Evolutionary conservation across 176 grass and related monocot genomes (phyloP), one percentile per base, ranked within the genome.

Genomic region (Alopecurus myosuroides): DNA sequence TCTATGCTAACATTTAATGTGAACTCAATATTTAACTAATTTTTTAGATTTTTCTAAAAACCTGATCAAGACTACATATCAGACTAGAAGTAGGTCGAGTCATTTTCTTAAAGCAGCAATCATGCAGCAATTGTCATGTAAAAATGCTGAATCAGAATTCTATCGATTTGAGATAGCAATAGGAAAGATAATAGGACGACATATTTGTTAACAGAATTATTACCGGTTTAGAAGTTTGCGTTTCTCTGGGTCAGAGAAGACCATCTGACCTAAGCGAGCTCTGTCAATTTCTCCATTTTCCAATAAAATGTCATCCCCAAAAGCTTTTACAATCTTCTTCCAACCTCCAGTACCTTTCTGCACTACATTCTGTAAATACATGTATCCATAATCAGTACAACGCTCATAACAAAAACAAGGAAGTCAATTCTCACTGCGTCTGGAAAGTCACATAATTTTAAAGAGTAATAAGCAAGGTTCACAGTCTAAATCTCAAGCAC

Each of bases 271-370:
- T 63, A 98, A 79, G 40, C 25, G 85, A 84, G 90, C 88, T 78
- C 95, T 82, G 77, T 98, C 89, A 81, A 98, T 91, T 91, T 98
- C 95, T 78, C 90, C 95, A 88, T 73, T 93, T 56, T 94, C 90
- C 46, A 93, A 72, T 28, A 98, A 83, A 86, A 98, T 89, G 29
- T 86, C 92, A 80, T 93, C 65, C 11, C 95, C 95, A 82, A 98
- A 98, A 76, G 82, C 85, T 86, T 91, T 89, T 6, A 89, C 89
- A 68, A 98, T 86, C 80, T 98, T 98, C 86, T 93, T 98, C 95
- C 90, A 98, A 82, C 92, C 90, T 49, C 87, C 66, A 18, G 90
- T 93, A 18, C 92, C 95, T 86, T 95, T 94, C 78, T 29, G 81
- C 70, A 95, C 92, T 20, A 98, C 92, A 86, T 91, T 86, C 95